phyloP scores from a whole-genome alignment of 345 rosid genomes.

The Angophora floribunda region DNA sequence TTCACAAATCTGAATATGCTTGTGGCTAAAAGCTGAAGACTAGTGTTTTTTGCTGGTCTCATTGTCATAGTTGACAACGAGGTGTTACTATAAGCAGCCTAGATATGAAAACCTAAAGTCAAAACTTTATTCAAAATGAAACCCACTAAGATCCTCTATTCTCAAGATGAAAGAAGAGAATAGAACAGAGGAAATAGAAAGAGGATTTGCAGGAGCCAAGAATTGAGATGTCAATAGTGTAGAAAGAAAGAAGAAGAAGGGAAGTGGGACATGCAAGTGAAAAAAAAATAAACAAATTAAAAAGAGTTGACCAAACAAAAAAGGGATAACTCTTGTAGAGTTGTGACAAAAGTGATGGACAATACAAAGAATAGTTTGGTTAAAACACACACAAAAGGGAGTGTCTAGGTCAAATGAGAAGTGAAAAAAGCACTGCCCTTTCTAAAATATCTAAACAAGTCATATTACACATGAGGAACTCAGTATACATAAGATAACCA shows the following conservation, averaged over 20 bases:
- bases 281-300: not conserved
- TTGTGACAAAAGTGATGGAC: accelerated
- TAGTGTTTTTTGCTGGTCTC: not conserved
- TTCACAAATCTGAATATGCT: not conserved
- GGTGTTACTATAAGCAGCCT: not conserved
- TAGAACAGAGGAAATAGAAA: not conserved
- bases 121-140: not conserved
- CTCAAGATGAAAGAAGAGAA: not conserved
- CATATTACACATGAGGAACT: not conserved
- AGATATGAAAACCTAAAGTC: not conserved
- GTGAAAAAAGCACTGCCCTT: not conserved
- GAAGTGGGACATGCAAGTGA: not conserved
- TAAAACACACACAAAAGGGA: not conserved
- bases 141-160: not conserved
- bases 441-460: not conserved
- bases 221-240: not conserved
- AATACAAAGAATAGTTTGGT: not conserved
- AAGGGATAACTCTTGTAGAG: not conserved
- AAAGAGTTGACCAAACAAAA: not conserved
- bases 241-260: not conserved
- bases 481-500: too few species aligned
- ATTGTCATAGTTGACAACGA: not conserved
- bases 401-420: not conserved
- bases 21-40: not conserved
- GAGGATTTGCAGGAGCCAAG: too few species aligned